Conservation (phyloP, 2,329 filamentous ascomycete species). For the Pestalotiopsis sp. region DNA sequence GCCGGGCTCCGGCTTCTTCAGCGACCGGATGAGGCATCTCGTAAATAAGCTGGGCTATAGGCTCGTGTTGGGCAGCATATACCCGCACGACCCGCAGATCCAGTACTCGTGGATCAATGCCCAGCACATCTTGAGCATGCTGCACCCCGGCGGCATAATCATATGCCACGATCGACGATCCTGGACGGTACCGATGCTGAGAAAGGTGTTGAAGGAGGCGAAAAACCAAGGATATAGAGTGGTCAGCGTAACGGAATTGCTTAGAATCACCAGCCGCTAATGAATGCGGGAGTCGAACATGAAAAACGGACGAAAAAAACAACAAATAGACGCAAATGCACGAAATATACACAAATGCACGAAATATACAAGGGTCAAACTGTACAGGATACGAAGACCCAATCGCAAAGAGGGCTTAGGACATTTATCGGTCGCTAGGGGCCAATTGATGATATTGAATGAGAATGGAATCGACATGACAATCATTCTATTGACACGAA, state of each 20-base stretch:
- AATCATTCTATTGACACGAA: background rate
- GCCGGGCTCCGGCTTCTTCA: conserved; percentile 86
- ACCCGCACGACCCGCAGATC: conserved; percentile 91
- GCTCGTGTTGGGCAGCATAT: conserved; percentile 81
- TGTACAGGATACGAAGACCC: background rate
- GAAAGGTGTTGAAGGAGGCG: conserved; percentile 71
- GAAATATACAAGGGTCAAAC: background rate
- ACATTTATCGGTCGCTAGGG: background rate
- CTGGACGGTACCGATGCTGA: conserved; percentile 85
- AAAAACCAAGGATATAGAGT: conserved; percentile 70
- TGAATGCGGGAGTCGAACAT: background rate
- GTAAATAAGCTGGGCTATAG: conserved; percentile 66
- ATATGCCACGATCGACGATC: conserved; percentile 82
- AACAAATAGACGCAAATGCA: background rate
- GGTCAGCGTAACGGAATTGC: conserved; percentile 70
- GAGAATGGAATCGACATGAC: background rate
- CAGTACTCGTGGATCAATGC: conserved; percentile 71
- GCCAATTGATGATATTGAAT: background rate
- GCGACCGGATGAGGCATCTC: conserved; percentile 65
- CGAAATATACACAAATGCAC: background rate
- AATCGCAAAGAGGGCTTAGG: background rate
- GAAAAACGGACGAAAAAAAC: background rate
- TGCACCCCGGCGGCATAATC: conserved; percentile 75
- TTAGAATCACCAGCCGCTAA: conserved; percentile 42
- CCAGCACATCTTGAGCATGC: conserved; percentile 78